Base-by-base conservation (phyloP, 2,329 filamentous ascomycete genomes). In the Beauveria rudraprayagi region DNA sequence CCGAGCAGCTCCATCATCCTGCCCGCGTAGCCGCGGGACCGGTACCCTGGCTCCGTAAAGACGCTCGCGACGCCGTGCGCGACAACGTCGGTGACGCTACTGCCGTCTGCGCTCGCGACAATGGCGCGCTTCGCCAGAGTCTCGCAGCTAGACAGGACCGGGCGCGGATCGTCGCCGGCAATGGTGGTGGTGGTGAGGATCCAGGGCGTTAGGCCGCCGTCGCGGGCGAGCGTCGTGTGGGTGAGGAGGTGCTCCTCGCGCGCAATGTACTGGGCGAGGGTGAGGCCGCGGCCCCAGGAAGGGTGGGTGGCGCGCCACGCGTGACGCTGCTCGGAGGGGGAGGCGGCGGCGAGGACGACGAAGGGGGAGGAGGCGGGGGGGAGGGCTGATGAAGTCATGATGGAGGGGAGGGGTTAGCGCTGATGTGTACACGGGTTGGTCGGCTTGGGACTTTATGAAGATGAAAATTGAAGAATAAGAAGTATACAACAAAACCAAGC, bases 61-160 rank as follows among this genome's bases (percentile, higher is more conserved):
- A 95, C 91, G 63, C 87, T 90, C 16, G 86, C 90, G 61, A 95
- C 82, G 5, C 89, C 91, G 73, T 96, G 87, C 17, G 84, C 83
- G 10, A 85, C 76, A 2, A 81, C 83, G 51, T 90, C 84, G 6
- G 69, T 67, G 40, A 73, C 68, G 43, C 66, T 65, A 50, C 73
- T 37, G 2, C 34, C 73, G 6, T 73, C 68, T 0, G 61, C 52
- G 40, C 65, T 65, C 37, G 77, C 73, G 41, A 82, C 73, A 3
- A 87, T 68, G 5, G 83, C 82, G 34, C 76, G 77, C 72, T 89
- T 89, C 63, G 80, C 79, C 57, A 87, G 76, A 10, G 82, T 82
- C 72, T 90, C 87, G 70, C 85, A 88, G 30, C 82, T 83, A 3
- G 84, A 83, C 24, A 88, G 78, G 30, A 90, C 75, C 5, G 79